Evolutionary conservation across 1,284 basidiomycete genomes (phyloP).

Genomic region (Vanrija humicola): DNA sequence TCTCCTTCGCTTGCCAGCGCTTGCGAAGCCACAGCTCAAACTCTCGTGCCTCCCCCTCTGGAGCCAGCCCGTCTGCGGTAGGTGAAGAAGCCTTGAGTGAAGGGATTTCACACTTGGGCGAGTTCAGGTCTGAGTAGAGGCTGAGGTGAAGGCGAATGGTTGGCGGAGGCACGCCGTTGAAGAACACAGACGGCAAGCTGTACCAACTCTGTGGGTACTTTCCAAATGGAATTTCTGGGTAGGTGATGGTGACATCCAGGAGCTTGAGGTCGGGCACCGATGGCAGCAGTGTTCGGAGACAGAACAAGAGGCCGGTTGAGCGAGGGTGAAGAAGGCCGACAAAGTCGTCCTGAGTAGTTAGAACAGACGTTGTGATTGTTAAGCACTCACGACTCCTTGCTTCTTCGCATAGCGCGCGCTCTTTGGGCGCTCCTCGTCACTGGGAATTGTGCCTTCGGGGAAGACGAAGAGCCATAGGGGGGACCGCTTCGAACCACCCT

Average conservation of each 20-base stretch:
- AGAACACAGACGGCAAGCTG: conserved; percentile 83
- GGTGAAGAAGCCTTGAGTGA: conserved; percentile 16
- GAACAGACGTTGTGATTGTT: not conserved
- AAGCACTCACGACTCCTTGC: conserved; percentile 50
- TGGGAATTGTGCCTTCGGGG: conserved; percentile 88
- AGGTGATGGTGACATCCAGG: conserved; percentile 83
- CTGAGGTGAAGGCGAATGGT: conserved; percentile 80
- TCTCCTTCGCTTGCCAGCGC: conserved; percentile 82
- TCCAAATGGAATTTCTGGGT: conserved; percentile 65
- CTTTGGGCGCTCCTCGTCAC: conserved; percentile 71
- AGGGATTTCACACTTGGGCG: conserved; percentile 21
- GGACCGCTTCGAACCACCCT: conserved; percentile 57
- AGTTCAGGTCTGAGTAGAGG: conserved; percentile 59
- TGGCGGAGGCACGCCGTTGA: conserved; percentile 76
- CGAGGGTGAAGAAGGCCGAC: conserved; percentile 76
- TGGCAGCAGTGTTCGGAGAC: conserved; percentile 72
- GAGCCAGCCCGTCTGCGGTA: conserved; percentile 47
- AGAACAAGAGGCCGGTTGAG: conserved; percentile 84
- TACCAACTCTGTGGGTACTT: conserved; percentile 49
- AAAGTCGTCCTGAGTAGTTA: conserved; percentile 63
- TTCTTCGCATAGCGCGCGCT: conserved; percentile 64
- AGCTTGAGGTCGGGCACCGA: conserved; percentile 72
- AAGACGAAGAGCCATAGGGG: conserved; percentile 82
- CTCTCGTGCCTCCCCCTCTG: conserved; percentile 60
- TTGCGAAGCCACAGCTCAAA: conserved; percentile 82